phyloP scores from a whole-genome alignment of 805 yeast genomes.

The Candida xyloterini region DNA sequence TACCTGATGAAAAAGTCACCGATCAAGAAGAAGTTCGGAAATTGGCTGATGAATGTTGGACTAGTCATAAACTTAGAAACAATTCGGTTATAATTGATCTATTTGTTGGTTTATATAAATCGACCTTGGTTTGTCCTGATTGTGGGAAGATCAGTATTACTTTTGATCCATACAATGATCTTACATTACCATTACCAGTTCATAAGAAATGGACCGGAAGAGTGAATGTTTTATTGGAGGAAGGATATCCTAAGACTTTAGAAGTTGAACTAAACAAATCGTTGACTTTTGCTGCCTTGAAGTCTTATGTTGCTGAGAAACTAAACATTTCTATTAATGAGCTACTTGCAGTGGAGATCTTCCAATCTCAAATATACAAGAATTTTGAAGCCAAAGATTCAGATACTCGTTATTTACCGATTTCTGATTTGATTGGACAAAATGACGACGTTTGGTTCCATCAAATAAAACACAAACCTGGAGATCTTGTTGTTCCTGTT shows the following conservation, averaged over 20 bases:
- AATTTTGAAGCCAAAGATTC: constrained; percentile 56
- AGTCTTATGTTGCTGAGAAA: constrained; percentile 55
- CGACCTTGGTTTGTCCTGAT: constrained; percentile 83
- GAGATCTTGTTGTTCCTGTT: constrained; percentile 60
- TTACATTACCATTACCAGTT: constrained; percentile 86
- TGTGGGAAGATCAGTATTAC: constrained; percentile 80
- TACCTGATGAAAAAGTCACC: constrained; percentile 56
- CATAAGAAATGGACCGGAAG: constrained; percentile 67
- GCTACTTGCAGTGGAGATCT: constrained; percentile 58
- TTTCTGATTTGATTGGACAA: constrained; percentile 61
- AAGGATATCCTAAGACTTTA: constrained; percentile 46
- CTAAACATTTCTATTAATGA: constrained; percentile 35
- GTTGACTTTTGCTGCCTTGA: constrained; percentile 61
- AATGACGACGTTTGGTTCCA: constrained; percentile 68
- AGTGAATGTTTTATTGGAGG: constrained; percentile 60
- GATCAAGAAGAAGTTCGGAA: constrained; percentile 51
- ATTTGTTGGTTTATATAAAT: constrained; percentile 87
- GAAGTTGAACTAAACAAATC: constrained; percentile 73
- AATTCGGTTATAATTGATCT: constrained; percentile 82
- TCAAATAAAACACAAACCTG: constrained; percentile 38
- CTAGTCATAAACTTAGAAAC: constrained; percentile 71
- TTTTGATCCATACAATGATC: constrained; percentile 89
- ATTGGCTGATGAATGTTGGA: constrained; percentile 78
- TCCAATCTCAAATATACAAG: constrained; percentile 63
- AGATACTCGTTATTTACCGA: constrained; percentile 61